Evolutionary conservation across 352 stramenopile species (phyloP).

Genomic region (Phytophthora hibernalis): DNA sequence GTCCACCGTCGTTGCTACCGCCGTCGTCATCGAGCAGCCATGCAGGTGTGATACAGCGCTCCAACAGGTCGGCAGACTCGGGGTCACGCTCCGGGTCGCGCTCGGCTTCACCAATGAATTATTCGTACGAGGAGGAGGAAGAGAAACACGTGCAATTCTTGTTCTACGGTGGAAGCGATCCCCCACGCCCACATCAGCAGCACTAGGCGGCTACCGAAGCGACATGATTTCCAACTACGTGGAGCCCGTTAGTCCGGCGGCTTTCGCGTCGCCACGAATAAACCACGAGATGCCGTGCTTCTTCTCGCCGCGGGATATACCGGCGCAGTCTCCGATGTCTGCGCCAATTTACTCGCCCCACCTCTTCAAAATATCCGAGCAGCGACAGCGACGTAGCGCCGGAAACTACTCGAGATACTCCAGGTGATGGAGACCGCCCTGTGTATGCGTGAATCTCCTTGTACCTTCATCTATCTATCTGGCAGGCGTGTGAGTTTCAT

Average conservation of each 20-base stretch:
- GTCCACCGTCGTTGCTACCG: constrained; percentile 24
- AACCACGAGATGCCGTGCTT: constrained; percentile 62
- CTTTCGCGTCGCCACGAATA: constrained; percentile 45
- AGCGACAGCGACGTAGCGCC: constrained; percentile 23
- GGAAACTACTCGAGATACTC: constrained; percentile 39
- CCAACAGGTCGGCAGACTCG: constrained; percentile 38
- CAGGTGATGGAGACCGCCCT: constrained; percentile 27
- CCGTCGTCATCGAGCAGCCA: constrained; percentile 10
- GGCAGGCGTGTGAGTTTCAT: not conserved
- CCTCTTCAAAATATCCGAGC: constrained; percentile 45
- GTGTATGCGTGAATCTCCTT: constrained; percentile 2
- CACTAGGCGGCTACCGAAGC: constrained; percentile 37
- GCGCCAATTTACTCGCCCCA: constrained; percentile 45
- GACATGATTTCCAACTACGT: constrained; percentile 46
- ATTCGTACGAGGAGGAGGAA: constrained; percentile 49
- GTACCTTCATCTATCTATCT: constrained; percentile 27
- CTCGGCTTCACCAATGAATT: constrained; percentile 23
- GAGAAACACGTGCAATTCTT: constrained; percentile 57
- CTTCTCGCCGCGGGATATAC: constrained; percentile 55
- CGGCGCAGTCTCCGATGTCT: constrained; percentile 36
- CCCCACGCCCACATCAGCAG: constrained; percentile 42
- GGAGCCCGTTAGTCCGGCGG: constrained; percentile 26
- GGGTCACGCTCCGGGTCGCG: constrained; percentile 22
- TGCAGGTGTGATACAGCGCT: constrained; percentile 13
- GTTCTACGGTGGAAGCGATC: constrained; percentile 61